phyloP scores from a whole-genome alignment of 116 monocot species.

The Trichopus zeylanicus region DNA sequence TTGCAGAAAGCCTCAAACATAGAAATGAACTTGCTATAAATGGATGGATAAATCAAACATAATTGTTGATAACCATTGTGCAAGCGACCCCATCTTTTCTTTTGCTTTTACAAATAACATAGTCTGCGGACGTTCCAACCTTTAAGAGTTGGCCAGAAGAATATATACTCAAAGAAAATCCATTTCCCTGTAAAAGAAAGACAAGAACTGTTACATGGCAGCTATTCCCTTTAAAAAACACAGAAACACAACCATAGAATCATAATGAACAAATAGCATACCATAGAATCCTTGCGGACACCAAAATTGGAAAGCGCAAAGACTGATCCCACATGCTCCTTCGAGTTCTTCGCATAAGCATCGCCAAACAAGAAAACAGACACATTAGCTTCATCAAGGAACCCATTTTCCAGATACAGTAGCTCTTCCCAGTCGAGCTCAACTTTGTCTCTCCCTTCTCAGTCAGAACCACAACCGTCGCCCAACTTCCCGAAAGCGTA shows the following conservation, averaged over 20 bases:
- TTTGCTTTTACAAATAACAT: conserved; percentile 79
- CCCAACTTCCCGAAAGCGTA: conserved; percentile 76
- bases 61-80: conserved; percentile 86
- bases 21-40: neutral
- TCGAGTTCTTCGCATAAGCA: conserved; percentile 42
- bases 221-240: neutral
- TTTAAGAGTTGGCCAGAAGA: conserved; percentile 65
- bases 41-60: conserved; percentile 7
- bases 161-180: conserved; percentile 65
- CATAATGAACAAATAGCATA: conserved; percentile 3
- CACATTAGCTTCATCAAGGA: conserved; percentile 56
- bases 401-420: conserved; percentile 73
- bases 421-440: conserved; percentile 68
- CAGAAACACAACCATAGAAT: neutral
- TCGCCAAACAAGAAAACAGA: conserved; percentile 91
- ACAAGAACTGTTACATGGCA: neutral
- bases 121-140: conserved; percentile 71
- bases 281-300: conserved; percentile 53
- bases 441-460: conserved; percentile 56
- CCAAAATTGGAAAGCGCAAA: conserved; percentile 72
- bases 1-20: neutral
- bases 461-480: conserved; percentile 73
- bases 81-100: conserved; percentile 86
- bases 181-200: conserved; percentile 37
- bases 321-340: conserved; percentile 52